Evolutionary conservation across 2,329 filamentous ascomycete genomes (phyloP).

Genomic region (Microcyclospora tardicrescens): DNA sequence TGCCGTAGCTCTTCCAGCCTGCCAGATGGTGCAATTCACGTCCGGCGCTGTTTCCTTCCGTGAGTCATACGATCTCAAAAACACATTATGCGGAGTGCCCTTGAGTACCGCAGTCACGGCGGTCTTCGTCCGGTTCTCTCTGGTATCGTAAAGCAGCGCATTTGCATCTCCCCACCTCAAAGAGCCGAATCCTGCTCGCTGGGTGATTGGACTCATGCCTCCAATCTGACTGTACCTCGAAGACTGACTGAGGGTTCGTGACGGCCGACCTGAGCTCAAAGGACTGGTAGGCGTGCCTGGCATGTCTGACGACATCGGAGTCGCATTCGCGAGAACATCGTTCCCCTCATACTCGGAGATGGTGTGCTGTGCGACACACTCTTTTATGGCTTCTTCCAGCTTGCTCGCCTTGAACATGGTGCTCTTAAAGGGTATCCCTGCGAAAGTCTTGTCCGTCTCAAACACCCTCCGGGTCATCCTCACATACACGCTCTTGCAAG

Average conservation of each 20-base stretch:
- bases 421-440: constrained; percentile 83
- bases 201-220: constrained; percentile 46
- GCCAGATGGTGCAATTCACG: constrained; percentile 91
- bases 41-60: constrained; percentile 81
- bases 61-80: constrained; percentile 91
- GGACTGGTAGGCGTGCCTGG: constrained; percentile 15
- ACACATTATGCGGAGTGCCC: constrained; percentile 53
- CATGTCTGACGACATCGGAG: constrained; percentile 35
- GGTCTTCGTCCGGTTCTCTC: constrained; percentile 60
- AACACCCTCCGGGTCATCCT: constrained; percentile 90
- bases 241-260: constrained; percentile 62
- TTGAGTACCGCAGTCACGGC: constrained; percentile 86
- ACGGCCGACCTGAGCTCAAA: constrained; percentile 21
- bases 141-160: constrained; percentile 72
- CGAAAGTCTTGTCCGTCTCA: constrained; percentile 95
- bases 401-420: constrained; percentile 96
- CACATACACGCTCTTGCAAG: constrained; percentile 94
- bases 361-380: constrained; percentile 72
- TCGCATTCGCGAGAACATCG: constrained; percentile 43
- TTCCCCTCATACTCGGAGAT: constrained; percentile 71
- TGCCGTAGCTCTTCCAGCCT: constrained; percentile 87
- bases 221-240: constrained; percentile 68
- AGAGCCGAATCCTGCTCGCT: constrained; percentile 37
- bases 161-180: constrained; percentile 67
- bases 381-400: constrained; percentile 63